Evolutionary conservation across 345 rosid species (phyloP), one percentile per base, ranked within the genome.

Genomic region (Pugionium cornutum): DNA sequence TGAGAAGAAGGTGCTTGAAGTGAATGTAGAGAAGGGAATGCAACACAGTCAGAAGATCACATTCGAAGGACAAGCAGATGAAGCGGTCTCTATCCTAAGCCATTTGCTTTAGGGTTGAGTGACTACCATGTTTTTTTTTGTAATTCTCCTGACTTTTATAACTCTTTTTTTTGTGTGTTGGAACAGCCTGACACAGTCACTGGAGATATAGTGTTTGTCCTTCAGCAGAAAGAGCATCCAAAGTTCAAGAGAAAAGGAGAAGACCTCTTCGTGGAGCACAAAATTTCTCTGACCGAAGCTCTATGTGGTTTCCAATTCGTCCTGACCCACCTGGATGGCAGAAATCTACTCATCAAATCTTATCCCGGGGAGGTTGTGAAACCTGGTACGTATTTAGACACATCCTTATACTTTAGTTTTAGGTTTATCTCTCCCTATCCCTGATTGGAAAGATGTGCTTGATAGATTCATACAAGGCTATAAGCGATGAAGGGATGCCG

Each of bases 401-500:
- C 30, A 6, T 35, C 4, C 9, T 37, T 4, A 43, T 40, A 48
- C 3, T 2, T 10, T 8, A 5, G 25, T 66, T 30, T 4, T 44
- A 40, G 0, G 6, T 30, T 34, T 28, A 52, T 2, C 9, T 31
- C 34, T 32, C 34, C 4, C 34, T 32, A 25, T 52, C 55, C 44
- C 10, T 29, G 1, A 31, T 59, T 46, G 62, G 6, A 27, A 60
- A 48, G 6, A 6, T 60, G 30, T 29, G n/a, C 18, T 56, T 58
- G 30, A 18, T 70, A 86, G 92, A 78, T 50, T 89, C 84, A 56
- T 77, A 47, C 77, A 89, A 86, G 79, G 91, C 84, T 1, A 78
- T 85, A 52, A 83, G 80, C 9, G 94, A 84, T 4, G 92, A 89
- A 57, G 96, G 92, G 30, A 89, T 89, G 96, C 94, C 94, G 0